Conservation (phyloP, 2,329 filamentous ascomycete genomes). For the Colletotrichum ledebouriae region DNA sequence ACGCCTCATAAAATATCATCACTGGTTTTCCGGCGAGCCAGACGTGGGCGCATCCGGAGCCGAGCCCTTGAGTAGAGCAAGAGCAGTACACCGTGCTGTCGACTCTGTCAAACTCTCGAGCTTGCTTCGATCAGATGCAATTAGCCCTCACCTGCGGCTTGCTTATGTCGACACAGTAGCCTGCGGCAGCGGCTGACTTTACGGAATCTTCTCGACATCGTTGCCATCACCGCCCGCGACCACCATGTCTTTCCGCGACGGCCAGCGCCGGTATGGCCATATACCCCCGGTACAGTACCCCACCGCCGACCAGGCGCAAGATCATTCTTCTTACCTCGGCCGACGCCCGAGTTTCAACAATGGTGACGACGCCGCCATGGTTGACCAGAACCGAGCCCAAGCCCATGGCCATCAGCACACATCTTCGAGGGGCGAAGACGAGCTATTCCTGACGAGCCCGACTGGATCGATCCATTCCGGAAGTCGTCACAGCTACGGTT, state of each 20-base stretch:
- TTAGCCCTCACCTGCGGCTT: conserved; percentile 6
- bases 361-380: conserved; percentile 75
- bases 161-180: conserved; percentile 35
- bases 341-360: conserved; percentile 81
- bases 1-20: conserved; percentile 19
- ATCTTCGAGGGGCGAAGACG: conserved; percentile 62
- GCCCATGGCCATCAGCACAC: conserved; percentile 47
- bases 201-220: conserved; percentile 9
- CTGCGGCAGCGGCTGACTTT: conserved; percentile 23
- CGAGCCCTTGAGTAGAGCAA: conserved; percentile 4
- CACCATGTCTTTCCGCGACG: conserved; percentile 74
- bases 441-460: conserved; percentile 73
- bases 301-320: conserved; percentile 58
- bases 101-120: conserved; percentile 16
- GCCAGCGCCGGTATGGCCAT: conserved; percentile 75
- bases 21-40: conserved; percentile 1
- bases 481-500: conserved; percentile 55
- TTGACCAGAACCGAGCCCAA: conserved; percentile 42
- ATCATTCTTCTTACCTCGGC: conserved; percentile 55
- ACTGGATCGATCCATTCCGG: conserved; percentile 49
- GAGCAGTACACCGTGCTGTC: conserved; percentile 16
- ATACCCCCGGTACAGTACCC: conserved; percentile 76
- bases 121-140: conserved; percentile 37
- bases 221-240: conserved; percentile 9
- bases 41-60: conserved; percentile 21